Percentiles rank a stretch among this genome's conserved stretches.
These are phyloP conservation scores for Tephrocybe sp. DNA, from an alignment of 768 basidiomycete genomes.

Conservation along the genomic window DNA sequence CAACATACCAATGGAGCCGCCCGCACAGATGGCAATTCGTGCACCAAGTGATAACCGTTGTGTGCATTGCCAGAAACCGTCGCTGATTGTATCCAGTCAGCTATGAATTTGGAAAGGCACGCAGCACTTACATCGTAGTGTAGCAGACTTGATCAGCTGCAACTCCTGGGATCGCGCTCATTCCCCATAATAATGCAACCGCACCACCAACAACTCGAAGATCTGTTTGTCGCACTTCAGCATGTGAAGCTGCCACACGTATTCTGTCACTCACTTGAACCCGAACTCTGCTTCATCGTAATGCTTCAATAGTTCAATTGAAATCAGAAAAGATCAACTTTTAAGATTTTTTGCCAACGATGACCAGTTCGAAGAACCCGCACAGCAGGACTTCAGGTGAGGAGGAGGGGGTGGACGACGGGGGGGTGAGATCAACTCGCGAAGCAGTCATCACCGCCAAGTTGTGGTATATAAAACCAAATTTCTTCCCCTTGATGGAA, in stretches of 20 bases:
- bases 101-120: background rate
- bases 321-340: slow-evolving; percentile 17
- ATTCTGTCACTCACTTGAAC: slow-evolving; percentile 5
- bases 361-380: slow-evolving; percentile 19
- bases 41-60: slow-evolving; percentile 16
- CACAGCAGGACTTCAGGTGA: slow-evolving; percentile 23
- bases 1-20: slow-evolving; percentile 15
- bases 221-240: slow-evolving; percentile 6
- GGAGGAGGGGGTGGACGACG: slow-evolving; percentile 7
- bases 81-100: slow-evolving; percentile 8
- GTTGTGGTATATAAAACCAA: background rate
- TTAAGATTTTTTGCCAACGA: slow-evolving; percentile 10
- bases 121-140: slow-evolving; percentile 16
- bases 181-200: slow-evolving; percentile 12
- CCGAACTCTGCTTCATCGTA: slow-evolving; percentile 12
- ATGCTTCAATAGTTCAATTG: slow-evolving; percentile 3
- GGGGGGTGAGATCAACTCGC: slow-evolving; percentile 25
- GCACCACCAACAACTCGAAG: slow-evolving; percentile 15
- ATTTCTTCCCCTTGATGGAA: slow-evolving; percentile 8
- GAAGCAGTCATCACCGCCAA: slow-evolving; percentile 5
- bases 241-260: background rate
- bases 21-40: slow-evolving; percentile 18
- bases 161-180: slow-evolving; percentile 18
- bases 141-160: slow-evolving; percentile 22
- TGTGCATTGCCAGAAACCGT: slow-evolving; percentile 18